A percentile compares a stretch with the other conserved stretches of the same genome.
Conservation (phyloP, 1,284 basidiomycete genomes). For the Salmacisia buchloeana region DNA sequence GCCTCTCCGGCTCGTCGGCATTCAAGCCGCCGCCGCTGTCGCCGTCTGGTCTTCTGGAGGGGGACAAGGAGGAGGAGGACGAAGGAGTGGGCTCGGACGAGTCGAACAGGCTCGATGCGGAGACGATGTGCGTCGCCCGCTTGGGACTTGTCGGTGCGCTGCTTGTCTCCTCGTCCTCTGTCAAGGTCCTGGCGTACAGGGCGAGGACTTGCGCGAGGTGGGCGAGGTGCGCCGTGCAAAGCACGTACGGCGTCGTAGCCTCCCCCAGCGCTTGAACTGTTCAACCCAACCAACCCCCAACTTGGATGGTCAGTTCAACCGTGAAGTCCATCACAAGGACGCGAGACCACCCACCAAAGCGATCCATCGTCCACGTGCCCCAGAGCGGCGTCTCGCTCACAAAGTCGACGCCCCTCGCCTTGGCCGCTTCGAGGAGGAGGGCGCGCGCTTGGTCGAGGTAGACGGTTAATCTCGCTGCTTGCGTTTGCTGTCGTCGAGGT, state of each 20-base stretch:
- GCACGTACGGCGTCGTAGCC: constrained; percentile 11
- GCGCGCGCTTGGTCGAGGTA: constrained; percentile 21
- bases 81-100: neutral
- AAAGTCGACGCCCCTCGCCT: constrained; percentile 25
- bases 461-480: constrained; percentile 21
- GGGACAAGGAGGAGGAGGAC: constrained; percentile 8
- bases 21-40: neutral
- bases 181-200: neutral
- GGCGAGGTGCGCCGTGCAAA: constrained; percentile 11
- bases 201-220: constrained; percentile 10
- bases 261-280: neutral
- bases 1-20: neutral
- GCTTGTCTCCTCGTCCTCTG: neutral
- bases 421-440: constrained; percentile 25
- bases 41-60: neutral
- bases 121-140: too few species aligned
- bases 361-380: constrained; percentile 41
- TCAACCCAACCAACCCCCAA: too few species aligned
- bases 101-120: neutral
- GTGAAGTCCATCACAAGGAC: neutral
- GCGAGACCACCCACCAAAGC: constrained; percentile 24
- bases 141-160: too few species aligned
- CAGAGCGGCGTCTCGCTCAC: constrained; percentile 32
- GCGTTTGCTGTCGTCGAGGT: constrained; percentile 19
- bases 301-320: neutral